A percentile compares a stretch with the other conserved stretches of the same genome.
Conservation (phyloP, 257 asterid species). For the Linaria vulgaris region DNA sequence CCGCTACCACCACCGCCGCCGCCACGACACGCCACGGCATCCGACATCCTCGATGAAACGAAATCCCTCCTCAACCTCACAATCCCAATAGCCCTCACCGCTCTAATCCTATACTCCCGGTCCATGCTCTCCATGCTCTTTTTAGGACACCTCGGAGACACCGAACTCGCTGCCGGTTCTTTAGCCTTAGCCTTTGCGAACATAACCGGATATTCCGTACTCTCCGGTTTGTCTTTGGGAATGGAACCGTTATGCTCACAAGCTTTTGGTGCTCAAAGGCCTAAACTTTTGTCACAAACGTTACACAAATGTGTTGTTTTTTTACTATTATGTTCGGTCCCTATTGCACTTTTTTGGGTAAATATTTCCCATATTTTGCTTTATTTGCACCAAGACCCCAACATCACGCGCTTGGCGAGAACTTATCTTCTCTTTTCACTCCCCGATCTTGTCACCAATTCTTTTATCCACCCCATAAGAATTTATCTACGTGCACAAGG, state of each 20-base stretch:
- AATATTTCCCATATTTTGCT: constrained; percentile 56
- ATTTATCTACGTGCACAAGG: constrained; percentile 95
- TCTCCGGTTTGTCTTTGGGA: constrained; percentile 71
- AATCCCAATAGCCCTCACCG: constrained; percentile 72
- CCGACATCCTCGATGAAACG: constrained; percentile 41
- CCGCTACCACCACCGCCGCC: constrained; percentile 12
- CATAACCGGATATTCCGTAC: constrained; percentile 66
- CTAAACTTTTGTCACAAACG: constrained; percentile 59
- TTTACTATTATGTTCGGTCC: constrained; percentile 58
- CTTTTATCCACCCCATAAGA: constrained; percentile 70
- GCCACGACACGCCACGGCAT: constrained; percentile 16
- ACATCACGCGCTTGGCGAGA: constrained; percentile 54
- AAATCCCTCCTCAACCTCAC: constrained; percentile 53
- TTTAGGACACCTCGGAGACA: constrained; percentile 67
- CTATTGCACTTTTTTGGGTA: constrained; percentile 66
- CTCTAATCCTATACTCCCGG: constrained; percentile 61
- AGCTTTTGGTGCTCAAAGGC: constrained; percentile 74
- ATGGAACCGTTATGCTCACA: constrained; percentile 87
- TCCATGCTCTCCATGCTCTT: constrained; percentile 75
- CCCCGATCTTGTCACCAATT: constrained; percentile 71
- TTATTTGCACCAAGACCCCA: constrained; percentile 66
- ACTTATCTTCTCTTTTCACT: constrained; percentile 61
- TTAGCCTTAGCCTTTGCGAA: constrained; percentile 81
- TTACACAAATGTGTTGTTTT: constrained; percentile 60
- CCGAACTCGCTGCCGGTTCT: constrained; percentile 69